A percentile compares a stretch with the other conserved stretches of the same genome.
Evolutionary conservation across 306 rosid genomes (phyloP).

Genomic region (Vachellia collinsii): DNA sequence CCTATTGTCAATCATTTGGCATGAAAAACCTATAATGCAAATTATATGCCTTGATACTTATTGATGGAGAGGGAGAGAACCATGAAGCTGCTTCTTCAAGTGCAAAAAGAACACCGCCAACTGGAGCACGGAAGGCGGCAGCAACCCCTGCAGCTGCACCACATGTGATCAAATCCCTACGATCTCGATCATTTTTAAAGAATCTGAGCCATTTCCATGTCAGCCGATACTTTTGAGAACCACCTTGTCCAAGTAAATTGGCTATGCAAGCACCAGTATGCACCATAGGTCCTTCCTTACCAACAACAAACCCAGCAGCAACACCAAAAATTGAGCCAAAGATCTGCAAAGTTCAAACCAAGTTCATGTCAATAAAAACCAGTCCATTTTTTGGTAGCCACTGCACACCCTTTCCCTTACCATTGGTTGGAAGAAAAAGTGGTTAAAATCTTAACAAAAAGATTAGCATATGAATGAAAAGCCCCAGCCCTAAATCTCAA

Average conservation of each 20-base stretch:
- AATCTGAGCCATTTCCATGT: conserved; percentile 79
- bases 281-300: conserved; percentile 92
- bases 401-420: not conserved
- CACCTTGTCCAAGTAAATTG: conserved; percentile 78
- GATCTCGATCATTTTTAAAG: conserved; percentile 78
- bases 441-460: not conserved
- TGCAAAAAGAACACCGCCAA: conserved; percentile 91
- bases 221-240: conserved; percentile 65
- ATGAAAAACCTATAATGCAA: not conserved
- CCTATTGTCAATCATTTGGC: not conserved
- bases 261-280: conserved; percentile 89
- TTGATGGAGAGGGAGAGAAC: conserved; percentile 45
- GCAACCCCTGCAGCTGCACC: conserved; percentile 96
- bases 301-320: conserved; percentile 80
- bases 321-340: conserved; percentile 83
- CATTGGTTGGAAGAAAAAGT: not conserved
- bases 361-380: not conserved
- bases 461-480: not conserved
- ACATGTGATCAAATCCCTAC: conserved; percentile 80
- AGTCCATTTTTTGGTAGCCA: not conserved
- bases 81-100: conserved; percentile 93
- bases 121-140: conserved; percentile 88
- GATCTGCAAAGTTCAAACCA: conserved; percentile 55
- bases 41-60: not conserved
- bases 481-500: not conserved